phyloP scores from a whole-genome alignment of 2,329 filamentous ascomycete genomes.

The Cladophialophora psammophila region DNA sequence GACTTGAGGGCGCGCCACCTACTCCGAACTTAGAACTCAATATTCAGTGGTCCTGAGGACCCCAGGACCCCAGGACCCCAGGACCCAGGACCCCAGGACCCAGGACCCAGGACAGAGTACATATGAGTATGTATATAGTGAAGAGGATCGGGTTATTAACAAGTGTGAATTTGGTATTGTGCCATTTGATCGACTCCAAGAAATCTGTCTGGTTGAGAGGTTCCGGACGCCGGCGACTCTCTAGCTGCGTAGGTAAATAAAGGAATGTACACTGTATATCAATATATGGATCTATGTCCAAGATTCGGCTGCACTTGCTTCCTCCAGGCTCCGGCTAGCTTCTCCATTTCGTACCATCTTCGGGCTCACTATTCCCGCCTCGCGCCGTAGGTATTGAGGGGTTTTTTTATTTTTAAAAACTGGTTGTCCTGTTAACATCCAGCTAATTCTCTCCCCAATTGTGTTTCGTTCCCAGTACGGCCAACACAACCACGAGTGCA shows the following conservation, averaged over 20 bases:
- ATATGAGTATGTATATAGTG: too few relatives aligned
- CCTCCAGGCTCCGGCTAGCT: not conserved
- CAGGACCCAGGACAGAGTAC: not conserved
- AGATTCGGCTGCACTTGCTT: not conserved
- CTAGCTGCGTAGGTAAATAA: not conserved
- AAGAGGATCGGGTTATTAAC: too few relatives aligned
- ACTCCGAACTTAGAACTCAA: too few relatives aligned
- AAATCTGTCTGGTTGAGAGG: not conserved
- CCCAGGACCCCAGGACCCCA: not conserved
- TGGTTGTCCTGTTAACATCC: not conserved
- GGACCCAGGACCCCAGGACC: not conserved
- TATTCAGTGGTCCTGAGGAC: too few relatives aligned
- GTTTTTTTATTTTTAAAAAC: too few relatives aligned
- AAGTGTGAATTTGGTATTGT: too few relatives aligned
- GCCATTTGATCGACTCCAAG: not conserved
- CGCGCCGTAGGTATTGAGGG: too few relatives aligned
- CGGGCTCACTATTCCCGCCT: too few relatives aligned
- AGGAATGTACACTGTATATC: not conserved
- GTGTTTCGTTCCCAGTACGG: slow-evolving; percentile 33
- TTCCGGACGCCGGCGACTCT: not conserved
- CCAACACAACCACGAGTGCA: slow-evolving; percentile 59
- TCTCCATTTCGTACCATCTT: too few relatives aligned
- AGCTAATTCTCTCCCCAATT: slow-evolving; percentile 20
- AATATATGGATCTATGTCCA: not conserved
- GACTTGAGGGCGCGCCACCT: too few relatives aligned